These are phyloP conservation scores for Clarireedia paspali DNA, from an alignment of 2,329 filamentous ascomycete genomes.

Conservation along the genomic window DNA sequence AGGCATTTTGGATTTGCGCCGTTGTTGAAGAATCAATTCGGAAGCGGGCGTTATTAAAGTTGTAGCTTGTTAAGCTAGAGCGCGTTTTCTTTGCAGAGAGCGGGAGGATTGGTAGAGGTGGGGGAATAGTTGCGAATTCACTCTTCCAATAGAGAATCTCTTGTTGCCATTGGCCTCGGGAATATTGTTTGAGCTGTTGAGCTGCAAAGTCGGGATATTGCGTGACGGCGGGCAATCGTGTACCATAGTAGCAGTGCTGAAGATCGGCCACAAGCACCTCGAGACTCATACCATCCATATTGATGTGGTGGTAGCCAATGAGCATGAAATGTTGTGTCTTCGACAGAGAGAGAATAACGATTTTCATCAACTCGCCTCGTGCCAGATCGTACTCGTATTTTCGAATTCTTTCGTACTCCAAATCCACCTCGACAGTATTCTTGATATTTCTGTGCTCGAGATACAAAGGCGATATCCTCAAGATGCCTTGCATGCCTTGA, in stretches of 20 bases:
- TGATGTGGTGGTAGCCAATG: slow-evolving; percentile 41
- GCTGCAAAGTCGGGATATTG: slow-evolving; percentile 33
- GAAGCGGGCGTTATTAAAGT: background rate
- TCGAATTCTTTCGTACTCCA: background rate
- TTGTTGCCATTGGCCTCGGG: slow-evolving; percentile 23
- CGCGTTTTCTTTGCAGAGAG: slow-evolving; percentile 22
- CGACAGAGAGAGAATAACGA: slow-evolving; percentile 29
- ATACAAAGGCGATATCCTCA: slow-evolving; percentile 17
- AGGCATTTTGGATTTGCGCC: slow-evolving; percentile 21
- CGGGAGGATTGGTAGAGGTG: slow-evolving; percentile 30
- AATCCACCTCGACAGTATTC: background rate
- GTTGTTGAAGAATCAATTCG: slow-evolving; percentile 8
- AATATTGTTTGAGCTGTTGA: slow-evolving; percentile 26
- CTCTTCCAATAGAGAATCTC: slow-evolving; percentile 32
- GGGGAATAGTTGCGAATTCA: slow-evolving; percentile 20
- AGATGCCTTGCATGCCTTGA: slow-evolving; percentile 21
- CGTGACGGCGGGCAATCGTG: background rate
- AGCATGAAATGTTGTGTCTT: slow-evolving; percentile 34
- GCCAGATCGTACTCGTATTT: background rate
- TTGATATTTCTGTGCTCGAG: background rate
- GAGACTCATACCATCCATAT: slow-evolving; percentile 41
- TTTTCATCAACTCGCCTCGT: slow-evolving; percentile 7
- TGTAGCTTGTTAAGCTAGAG: slow-evolving; percentile 14
- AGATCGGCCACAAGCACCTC: slow-evolving; percentile 31
- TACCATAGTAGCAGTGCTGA: background rate